Percentiles rank a stretch among this genome's conserved stretches.
phyloP scores from a whole-genome alignment of 129 eudicot species.

The Lactuca sativa region DNA sequence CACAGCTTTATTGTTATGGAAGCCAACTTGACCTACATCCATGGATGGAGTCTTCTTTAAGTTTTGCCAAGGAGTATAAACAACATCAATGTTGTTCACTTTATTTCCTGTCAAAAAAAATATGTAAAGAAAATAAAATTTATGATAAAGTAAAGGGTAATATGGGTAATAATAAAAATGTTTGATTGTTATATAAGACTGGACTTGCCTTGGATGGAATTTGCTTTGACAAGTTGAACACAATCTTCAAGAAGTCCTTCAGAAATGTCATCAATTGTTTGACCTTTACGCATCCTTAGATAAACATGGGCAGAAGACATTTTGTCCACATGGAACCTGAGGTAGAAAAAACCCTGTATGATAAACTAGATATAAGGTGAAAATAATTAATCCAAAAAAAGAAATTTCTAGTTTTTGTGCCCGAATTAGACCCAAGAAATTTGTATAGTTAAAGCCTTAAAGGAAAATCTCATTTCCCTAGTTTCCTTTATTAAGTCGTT shows the following conservation, averaged over 20 bases:
- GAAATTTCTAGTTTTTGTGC: too few relatives aligned
- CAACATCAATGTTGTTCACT: conserved; percentile 94
- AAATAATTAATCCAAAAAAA: conserved; percentile 3
- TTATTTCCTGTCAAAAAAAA: conserved; percentile 69
- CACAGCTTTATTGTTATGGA: conserved; percentile 83
- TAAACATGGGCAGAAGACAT: conserved; percentile 99
- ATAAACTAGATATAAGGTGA: conserved; percentile 34
- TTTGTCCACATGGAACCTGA: conserved; percentile 99
- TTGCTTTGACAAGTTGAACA: conserved; percentile 96
- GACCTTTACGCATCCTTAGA: conserved; percentile 84
- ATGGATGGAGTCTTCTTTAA: conserved; percentile 95
- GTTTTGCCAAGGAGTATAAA: conserved; percentile 96
- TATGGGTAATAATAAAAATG: background rate
- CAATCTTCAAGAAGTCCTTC: conserved; percentile 97
- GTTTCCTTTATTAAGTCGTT: too few relatives aligned
- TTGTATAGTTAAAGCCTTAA: too few relatives aligned
- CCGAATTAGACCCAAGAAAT: too few relatives aligned
- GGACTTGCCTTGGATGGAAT: conserved; percentile 88
- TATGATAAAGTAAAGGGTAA: background rate
- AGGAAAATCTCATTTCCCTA: too few relatives aligned
- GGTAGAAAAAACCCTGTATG: conserved; percentile 43
- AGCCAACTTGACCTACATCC: conserved; percentile 99
- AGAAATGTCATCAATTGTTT: conserved; percentile 82
- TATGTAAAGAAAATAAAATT: background rate
- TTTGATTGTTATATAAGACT: conserved; percentile 3